Evolutionary conservation across 805 yeast genomes (phyloP).

Genomic region (Yueomyces sp.): DNA sequence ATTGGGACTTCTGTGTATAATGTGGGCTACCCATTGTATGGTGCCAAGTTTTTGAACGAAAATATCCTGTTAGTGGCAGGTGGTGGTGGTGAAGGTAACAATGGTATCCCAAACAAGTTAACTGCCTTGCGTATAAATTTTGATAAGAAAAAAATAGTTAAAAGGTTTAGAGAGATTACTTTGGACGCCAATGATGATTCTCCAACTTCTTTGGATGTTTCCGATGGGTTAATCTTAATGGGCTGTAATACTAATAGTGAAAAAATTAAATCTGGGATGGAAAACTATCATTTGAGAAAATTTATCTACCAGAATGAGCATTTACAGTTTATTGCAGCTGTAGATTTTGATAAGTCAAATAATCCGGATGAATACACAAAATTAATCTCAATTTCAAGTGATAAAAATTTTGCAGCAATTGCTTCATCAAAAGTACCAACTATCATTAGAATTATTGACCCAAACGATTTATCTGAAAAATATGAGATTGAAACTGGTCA

Average conservation of each 20-base stretch:
- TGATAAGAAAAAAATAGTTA: conserved; percentile 32
- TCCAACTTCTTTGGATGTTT: conserved; percentile 67
- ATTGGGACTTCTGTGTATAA: conserved; percentile 15
- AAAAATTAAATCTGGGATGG: conserved; percentile 40
- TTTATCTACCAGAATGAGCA: conserved; percentile 49
- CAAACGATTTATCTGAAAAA: conserved; percentile 38
- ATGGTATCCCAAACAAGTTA: conserved; percentile 77
- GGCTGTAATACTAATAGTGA: conserved; percentile 65
- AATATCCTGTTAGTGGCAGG: conserved; percentile 63
- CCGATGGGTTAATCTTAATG: conserved; percentile 37
- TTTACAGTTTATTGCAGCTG: conserved; percentile 43
- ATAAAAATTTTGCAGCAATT: conserved; percentile 51
- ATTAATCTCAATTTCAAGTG: conserved; percentile 40
- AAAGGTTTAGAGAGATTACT: conserved; percentile 48
- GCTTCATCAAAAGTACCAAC: conserved; percentile 60
- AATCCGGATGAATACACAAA: conserved; percentile 46
- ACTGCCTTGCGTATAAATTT: conserved; percentile 51
- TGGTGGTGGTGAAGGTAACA: conserved; percentile 92
- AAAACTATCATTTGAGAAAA: conserved; percentile 60
- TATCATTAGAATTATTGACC: conserved; percentile 45
- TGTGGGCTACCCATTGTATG: conserved; percentile 68
- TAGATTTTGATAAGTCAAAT: conserved; percentile 33
- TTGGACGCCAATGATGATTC: conserved; percentile 61
- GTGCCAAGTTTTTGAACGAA: conserved; percentile 55
- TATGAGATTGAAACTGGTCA: conserved; percentile 41